Percentiles rank a stretch among this genome's conserved stretches.
These are phyloP conservation scores for Ambrosiella xylebori DNA, from an alignment of 2,329 filamentous ascomycete genomes.

Conservation along the genomic window DNA sequence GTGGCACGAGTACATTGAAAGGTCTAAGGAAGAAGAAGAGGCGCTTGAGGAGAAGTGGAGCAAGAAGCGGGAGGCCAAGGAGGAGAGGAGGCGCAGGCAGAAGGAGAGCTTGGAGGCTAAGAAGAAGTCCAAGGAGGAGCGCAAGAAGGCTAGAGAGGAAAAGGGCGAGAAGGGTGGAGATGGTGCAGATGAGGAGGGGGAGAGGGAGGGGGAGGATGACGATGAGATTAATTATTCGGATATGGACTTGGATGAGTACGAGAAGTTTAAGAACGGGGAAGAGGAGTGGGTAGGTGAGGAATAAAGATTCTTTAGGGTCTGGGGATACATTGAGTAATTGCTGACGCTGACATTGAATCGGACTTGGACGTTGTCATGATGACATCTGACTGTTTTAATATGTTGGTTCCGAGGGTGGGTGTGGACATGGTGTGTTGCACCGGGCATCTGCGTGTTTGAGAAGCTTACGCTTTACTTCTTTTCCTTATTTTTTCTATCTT, in stretches of 20 bases:
- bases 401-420: no score
- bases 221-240: slow-evolving; percentile 19
- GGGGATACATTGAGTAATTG: no score
- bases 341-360: no score
- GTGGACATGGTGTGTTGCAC: no score
- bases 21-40: slow-evolving; percentile 60
- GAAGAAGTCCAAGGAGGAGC: slow-evolving; percentile 31
- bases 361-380: background rate
- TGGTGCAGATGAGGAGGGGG: slow-evolving; percentile 22
- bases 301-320: background rate
- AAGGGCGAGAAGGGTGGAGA: slow-evolving; percentile 20
- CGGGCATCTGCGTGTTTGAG: no score
- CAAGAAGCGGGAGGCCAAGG: slow-evolving; percentile 60
- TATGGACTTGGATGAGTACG: slow-evolving; percentile 28
- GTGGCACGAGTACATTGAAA: slow-evolving; percentile 94
- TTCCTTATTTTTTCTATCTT: no score
- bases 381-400: no score
- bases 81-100: slow-evolving; percentile 62
- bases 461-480: no score
- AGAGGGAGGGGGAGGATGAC: slow-evolving; percentile 18
- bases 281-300: slow-evolving; percentile 12
- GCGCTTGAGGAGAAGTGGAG: slow-evolving; percentile 74
- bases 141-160: slow-evolving; percentile 22
- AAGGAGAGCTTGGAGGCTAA: slow-evolving; percentile 85
- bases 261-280: slow-evolving; percentile 15